Conservation (phyloP, 139 green algal genomes). For the Chlamydomonas eustigma region DNA sequence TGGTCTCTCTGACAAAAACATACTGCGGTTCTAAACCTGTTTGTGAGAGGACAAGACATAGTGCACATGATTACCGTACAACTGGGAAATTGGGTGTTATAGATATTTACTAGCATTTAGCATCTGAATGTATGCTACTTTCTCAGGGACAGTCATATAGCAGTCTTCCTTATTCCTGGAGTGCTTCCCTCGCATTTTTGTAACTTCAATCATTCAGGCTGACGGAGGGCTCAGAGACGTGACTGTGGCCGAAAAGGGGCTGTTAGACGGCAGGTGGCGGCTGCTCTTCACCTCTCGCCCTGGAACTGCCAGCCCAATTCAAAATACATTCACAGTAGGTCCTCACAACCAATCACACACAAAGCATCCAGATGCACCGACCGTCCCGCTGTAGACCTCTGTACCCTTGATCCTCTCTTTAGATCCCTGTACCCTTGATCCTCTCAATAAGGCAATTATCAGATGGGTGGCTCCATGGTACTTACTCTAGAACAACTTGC, state of each 20-base stretch:
- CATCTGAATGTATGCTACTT: background rate
- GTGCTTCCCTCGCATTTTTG: background rate
- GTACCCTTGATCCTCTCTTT: too few species aligned
- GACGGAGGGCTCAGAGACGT: background rate
- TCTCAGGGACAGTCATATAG: background rate
- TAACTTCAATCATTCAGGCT: background rate
- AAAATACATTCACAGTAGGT: constrained; percentile 85
- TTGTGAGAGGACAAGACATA: too few species aligned
- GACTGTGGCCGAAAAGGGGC: background rate
- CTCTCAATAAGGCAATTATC: too few species aligned
- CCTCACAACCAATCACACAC: too few species aligned
- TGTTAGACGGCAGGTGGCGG: background rate
- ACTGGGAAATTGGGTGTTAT: background rate
- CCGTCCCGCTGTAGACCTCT: too few species aligned
- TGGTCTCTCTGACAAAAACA: too few species aligned
- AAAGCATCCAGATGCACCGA: too few species aligned
- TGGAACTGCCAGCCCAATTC: constrained; percentile 78
- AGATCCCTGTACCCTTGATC: too few species aligned
- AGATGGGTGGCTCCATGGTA: too few species aligned
- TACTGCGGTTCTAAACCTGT: too few species aligned
- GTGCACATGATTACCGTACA: background rate
- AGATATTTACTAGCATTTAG: background rate
- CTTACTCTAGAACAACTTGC: too few species aligned
- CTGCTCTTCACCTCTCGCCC: constrained; percentile 79
- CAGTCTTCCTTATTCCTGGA: background rate